Conservation (phyloP, 768 basidiomycete species). For the Kwoniella mangroviensis region DNA sequence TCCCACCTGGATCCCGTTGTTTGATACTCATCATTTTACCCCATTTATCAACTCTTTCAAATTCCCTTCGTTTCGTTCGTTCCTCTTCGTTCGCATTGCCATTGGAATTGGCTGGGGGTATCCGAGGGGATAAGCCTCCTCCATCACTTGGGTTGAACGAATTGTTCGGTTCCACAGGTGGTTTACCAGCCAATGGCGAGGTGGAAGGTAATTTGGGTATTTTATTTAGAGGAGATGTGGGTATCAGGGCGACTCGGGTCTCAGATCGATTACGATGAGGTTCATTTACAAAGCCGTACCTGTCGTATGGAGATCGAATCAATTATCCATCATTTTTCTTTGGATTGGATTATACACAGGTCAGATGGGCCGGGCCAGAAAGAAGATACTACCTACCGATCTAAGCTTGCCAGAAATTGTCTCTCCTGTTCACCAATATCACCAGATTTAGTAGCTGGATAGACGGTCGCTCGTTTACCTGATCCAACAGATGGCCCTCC, state of each 20-base stretch:
- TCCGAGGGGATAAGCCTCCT: slow-evolving; percentile 60
- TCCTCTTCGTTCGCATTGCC: slow-evolving; percentile 56
- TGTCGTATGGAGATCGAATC: slow-evolving; percentile 50
- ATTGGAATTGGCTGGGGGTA: slow-evolving; percentile 30
- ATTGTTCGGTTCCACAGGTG: slow-evolving; percentile 39
- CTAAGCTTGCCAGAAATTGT: slow-evolving; percentile 73
- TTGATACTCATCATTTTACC: slow-evolving; percentile 75
- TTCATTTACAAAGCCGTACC: slow-evolving; percentile 88
- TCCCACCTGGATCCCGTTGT: slow-evolving; percentile 74
- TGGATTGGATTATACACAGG: no score
- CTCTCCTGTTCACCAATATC: slow-evolving; percentile 76
- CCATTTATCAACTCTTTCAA: slow-evolving; percentile 85
- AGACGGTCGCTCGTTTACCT: slow-evolving; percentile 56
- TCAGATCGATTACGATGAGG: slow-evolving; percentile 71
- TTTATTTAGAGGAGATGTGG: slow-evolving; percentile 64
- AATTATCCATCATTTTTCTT: neutral
- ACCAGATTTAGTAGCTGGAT: slow-evolving; percentile 59
- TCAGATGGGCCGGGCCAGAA: neutral
- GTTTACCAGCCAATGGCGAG: slow-evolving; percentile 39
- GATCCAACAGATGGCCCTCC: slow-evolving; percentile 58
- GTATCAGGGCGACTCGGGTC: slow-evolving; percentile 72
- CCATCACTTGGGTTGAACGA: slow-evolving; percentile 50
- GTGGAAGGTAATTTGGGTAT: slow-evolving; percentile 62
- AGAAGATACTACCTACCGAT: slow-evolving; percentile 69
- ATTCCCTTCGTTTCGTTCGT: slow-evolving; percentile 64